These are phyloP conservation scores for Plasmodium coatneyi DNA, from an alignment of 169 alveolate genomes.

Conservation along the genomic window DNA sequence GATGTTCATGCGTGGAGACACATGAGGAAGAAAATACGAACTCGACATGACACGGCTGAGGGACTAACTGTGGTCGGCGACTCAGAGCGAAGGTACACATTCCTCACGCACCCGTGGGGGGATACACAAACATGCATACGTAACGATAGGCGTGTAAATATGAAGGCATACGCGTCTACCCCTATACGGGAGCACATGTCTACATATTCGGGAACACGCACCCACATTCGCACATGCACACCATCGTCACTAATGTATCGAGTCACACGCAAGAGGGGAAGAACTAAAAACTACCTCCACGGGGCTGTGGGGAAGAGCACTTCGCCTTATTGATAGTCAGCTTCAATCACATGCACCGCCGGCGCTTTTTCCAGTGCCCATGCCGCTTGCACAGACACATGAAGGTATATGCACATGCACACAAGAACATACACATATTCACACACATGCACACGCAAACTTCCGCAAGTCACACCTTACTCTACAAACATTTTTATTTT, in stretches of 20 bases:
- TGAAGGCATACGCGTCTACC: not conserved
- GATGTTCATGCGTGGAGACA: not conserved
- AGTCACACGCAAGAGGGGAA: not conserved
- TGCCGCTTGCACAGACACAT: not conserved
- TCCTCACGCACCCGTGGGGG: not conserved
- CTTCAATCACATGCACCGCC: not conserved
- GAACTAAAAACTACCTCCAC: not conserved
- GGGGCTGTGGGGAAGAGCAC: not conserved
- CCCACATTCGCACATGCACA: not conserved
- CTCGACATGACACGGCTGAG: not conserved
- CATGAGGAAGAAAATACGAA: not conserved
- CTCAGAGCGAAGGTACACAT: not conserved
- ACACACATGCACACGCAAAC: not conserved
- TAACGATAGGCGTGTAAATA: not conserved
- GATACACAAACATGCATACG: not conserved
- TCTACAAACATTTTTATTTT: constrained; percentile 70
- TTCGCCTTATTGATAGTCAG: not conserved
- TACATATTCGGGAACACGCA: not conserved
- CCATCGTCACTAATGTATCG: not conserved
- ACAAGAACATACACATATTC: not conserved
- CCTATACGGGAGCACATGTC: not conserved
- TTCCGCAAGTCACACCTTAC: constrained; percentile 10
- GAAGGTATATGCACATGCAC: not conserved
- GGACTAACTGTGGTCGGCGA: not conserved
- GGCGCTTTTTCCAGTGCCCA: not conserved